Evolutionary conservation across 169 alveolate species (phyloP).

Genomic region (Cyclospora cayetanensis): DNA sequence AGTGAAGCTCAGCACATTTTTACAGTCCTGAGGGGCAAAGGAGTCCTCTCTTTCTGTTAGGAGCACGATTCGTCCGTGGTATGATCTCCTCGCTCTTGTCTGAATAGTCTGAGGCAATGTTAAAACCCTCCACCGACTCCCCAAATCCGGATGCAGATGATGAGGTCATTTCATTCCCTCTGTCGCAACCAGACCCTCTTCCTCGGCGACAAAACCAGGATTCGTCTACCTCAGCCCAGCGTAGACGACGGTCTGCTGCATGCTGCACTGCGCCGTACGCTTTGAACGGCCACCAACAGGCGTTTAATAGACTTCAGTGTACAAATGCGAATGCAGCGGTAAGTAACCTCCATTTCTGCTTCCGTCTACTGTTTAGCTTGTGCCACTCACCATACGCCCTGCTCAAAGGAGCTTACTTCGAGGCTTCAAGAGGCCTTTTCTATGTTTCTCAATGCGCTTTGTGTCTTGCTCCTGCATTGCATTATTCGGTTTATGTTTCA

Average conservation of each 20-base stretch:
- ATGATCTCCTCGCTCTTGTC: no score
- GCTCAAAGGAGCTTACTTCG: neutral
- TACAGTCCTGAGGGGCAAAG: no score
- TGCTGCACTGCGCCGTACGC: conserved; percentile 42
- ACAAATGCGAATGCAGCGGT: neutral
- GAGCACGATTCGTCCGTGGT: no score
- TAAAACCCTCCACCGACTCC: no score
- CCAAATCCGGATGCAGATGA: no score
- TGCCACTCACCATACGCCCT: neutral
- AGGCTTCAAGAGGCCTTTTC: neutral
- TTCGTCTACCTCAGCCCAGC: conserved; percentile 15
- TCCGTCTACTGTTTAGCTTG: neutral
- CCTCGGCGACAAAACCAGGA: neutral
- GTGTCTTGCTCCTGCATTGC: no score
- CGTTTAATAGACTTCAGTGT: neutral
- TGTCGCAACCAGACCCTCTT: conserved; percentile 37
- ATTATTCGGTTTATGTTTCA: neutral
- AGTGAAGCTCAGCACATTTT: no score
- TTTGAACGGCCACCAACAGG: neutral
- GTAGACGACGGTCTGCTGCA: conserved; percentile 47
- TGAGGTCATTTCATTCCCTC: conserved; percentile 47
- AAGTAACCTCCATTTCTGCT: neutral
- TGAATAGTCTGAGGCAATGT: no score
- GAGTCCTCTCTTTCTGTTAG: no score
- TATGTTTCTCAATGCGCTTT: no score